Evolutionary conservation across 345 rosid species (phyloP), one percentile per base, ranked within the genome.

Genomic region (Capsella bursapastoris): DNA sequence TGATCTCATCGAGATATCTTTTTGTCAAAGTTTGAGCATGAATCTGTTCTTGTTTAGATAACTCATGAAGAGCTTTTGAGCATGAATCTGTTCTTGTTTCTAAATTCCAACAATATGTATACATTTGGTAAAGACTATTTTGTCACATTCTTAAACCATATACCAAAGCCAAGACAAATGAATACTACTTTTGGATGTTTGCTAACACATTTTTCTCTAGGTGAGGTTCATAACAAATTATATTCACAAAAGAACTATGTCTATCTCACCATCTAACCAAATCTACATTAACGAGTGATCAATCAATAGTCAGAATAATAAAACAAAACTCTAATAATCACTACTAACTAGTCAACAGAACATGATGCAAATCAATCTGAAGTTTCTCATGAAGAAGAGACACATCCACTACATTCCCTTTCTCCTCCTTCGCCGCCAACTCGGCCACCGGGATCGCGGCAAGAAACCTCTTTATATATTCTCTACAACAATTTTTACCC

Each of bases 291-390:
- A 51, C 11, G 10, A 60, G 64, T 38, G 32, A 60, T 10, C 41
- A 47, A 22, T 60, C 49, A 61, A 50, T 28, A 72, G 41, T 72
- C 31, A 72, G 63, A 38, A n/a, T n/a, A n/a, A n/a, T n/a, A n/a
- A 31, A 56, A 7, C 4, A 47, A 52, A 44, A 32, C 55, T 29
- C 73, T 65, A 72, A 61, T 43, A 28, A 71, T 0, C 13, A 60
- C 49, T 22, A 22, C 25, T 22, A 22, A 22, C 25, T 60, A 40
- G 43, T 53, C 70, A 72, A 25, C 44, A 50, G 11, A 78, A 78
- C 57, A 57, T 74, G 82, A 57, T 83, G 85, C 52, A 88, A 86
- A 76, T 90, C 93, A 29, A 90, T 83, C 80, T 88, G 97, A 78
- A 90, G 78, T 73, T 84, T 76, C 76, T 77, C 71, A 64, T 65